Evolutionary conservation across 2,329 filamentous ascomycete genomes (phyloP).

Genomic region (Proliferodiscus dingleyae): DNA sequence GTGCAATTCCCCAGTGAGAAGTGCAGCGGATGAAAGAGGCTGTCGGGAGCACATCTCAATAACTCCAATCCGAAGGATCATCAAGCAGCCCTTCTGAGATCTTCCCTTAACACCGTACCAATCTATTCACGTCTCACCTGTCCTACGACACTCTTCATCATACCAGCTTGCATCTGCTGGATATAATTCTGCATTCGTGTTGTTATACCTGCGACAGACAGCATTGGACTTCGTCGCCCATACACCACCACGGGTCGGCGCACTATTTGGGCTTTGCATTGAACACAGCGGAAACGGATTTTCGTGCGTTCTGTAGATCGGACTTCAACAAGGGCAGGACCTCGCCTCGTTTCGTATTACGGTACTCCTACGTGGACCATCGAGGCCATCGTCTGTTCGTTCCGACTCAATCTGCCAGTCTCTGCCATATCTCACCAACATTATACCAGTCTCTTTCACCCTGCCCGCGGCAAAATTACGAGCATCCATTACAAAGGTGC

Average conservation of each 20-base stretch:
- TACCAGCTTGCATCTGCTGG: not conserved
- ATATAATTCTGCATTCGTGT: not conserved
- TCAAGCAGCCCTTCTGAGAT: slow-evolving; percentile 4
- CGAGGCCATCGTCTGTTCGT: slow-evolving; percentile 4
- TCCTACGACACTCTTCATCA: not conserved
- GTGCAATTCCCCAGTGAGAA: not conserved
- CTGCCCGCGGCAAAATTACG: slow-evolving; percentile 12
- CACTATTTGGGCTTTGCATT: slow-evolving; percentile 5
- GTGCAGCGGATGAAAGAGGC: not conserved
- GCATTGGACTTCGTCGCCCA: slow-evolving; percentile 2
- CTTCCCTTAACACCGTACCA: not conserved
- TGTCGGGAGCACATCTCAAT: not conserved
- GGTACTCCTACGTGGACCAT: slow-evolving; percentile 4
- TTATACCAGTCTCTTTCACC: slow-evolving; percentile 5
- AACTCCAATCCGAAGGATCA: slow-evolving; percentile 7
- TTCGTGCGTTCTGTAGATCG: slow-evolving; percentile 20
- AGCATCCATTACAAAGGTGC: slow-evolving; percentile 7
- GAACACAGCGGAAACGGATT: slow-evolving; percentile 16
- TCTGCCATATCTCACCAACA: slow-evolving; percentile 16
- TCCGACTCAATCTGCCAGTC: slow-evolving; percentile 2
- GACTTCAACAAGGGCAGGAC: slow-evolving; percentile 14
- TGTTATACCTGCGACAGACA: slow-evolving; percentile 13
- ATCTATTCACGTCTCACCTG: not conserved
- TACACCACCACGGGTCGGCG: slow-evolving; percentile 4
- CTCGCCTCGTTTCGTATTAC: slow-evolving; percentile 15